Evolutionary conservation across 2,329 filamentous ascomycete genomes (phyloP).

Genomic region (Hymenoscyphus occultus): DNA sequence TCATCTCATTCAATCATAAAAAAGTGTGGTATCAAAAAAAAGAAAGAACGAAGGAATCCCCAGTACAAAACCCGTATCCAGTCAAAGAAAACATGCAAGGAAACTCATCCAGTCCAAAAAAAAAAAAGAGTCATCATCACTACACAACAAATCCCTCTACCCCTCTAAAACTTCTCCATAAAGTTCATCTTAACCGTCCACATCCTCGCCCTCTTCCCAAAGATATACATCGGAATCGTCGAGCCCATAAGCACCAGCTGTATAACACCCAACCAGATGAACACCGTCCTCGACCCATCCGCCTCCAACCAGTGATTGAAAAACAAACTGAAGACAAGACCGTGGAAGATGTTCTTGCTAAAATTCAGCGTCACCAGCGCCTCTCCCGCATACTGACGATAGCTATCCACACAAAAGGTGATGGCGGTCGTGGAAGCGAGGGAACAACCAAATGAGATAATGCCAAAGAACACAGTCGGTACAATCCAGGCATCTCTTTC

Average conservation of each 20-base stretch:
- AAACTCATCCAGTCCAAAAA: too few relatives aligned
- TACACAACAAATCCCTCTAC: too few relatives aligned
- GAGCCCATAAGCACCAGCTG: constrained; percentile 72
- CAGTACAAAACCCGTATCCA: too few relatives aligned
- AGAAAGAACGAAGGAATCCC: too few relatives aligned
- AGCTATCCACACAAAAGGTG: constrained; percentile 91
- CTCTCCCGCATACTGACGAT: constrained; percentile 89
- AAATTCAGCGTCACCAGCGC: constrained; percentile 93
- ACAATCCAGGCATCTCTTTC: constrained; percentile 80
- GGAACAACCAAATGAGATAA: constrained; percentile 89
- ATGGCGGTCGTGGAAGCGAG: constrained; percentile 88
- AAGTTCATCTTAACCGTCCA: constrained; percentile 86
- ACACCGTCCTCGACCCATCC: constrained; percentile 75
- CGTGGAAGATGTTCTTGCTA: constrained; percentile 90
- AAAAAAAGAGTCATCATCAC: too few relatives aligned
- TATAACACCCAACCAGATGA: constrained; percentile 79
- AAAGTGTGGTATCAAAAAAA: too few relatives aligned
- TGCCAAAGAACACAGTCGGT: constrained; percentile 87
- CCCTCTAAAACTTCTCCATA: constrained; percentile 17
- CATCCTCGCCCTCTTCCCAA: constrained; percentile 85
- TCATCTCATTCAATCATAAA: too few relatives aligned
- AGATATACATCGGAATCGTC: constrained; percentile 91
- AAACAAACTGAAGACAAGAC: constrained; percentile 84
- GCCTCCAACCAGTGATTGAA: constrained; percentile 77
- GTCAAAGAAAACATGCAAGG: too few relatives aligned